Evolutionary conservation across 1,284 basidiomycete genomes (phyloP).

Genomic region (Cryptococcus sp.): DNA sequence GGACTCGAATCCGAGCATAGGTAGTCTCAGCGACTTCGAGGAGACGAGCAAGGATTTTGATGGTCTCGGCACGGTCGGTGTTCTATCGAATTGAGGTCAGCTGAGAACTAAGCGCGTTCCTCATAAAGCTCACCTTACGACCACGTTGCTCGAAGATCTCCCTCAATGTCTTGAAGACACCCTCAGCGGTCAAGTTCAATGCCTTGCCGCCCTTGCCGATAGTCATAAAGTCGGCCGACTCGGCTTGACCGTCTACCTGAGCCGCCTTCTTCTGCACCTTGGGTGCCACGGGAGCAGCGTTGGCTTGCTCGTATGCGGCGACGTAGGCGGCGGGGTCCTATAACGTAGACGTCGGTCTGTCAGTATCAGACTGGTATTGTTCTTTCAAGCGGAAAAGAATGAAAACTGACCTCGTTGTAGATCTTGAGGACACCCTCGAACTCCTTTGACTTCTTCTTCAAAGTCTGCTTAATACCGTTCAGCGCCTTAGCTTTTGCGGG

Average conservation of each 20-base stretch:
- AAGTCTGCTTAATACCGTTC: slow-evolving; percentile 95
- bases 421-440: slow-evolving; percentile 77
- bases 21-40: slow-evolving; percentile 78
- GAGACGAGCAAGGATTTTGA: slow-evolving; percentile 85
- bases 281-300: slow-evolving; percentile 54
- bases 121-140: slow-evolving; percentile 70
- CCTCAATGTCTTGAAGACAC: slow-evolving; percentile 90
- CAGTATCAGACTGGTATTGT: slow-evolving; percentile 5
- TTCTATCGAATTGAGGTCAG: slow-evolving; percentile 62
- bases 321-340: slow-evolving; percentile 90
- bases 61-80: slow-evolving; percentile 94
- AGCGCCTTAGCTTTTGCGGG: slow-evolving; percentile 90
- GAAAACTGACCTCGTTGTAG: slow-evolving; percentile 68
- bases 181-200: slow-evolving; percentile 80
- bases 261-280: slow-evolving; percentile 55
- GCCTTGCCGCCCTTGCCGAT: slow-evolving; percentile 88
- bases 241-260: slow-evolving; percentile 56
- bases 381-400: neutral
- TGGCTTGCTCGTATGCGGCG: slow-evolving; percentile 67
- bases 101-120: neutral
- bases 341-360: slow-evolving; percentile 6
- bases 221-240: slow-evolving; percentile 78
- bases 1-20: slow-evolving; percentile 92
- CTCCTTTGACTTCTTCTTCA: slow-evolving; percentile 89
- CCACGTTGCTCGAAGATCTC: slow-evolving; percentile 92